Base-by-base conservation (phyloP, 2,329 filamentous ascomycete genomes). In the Aspergillus sp. region DNA sequence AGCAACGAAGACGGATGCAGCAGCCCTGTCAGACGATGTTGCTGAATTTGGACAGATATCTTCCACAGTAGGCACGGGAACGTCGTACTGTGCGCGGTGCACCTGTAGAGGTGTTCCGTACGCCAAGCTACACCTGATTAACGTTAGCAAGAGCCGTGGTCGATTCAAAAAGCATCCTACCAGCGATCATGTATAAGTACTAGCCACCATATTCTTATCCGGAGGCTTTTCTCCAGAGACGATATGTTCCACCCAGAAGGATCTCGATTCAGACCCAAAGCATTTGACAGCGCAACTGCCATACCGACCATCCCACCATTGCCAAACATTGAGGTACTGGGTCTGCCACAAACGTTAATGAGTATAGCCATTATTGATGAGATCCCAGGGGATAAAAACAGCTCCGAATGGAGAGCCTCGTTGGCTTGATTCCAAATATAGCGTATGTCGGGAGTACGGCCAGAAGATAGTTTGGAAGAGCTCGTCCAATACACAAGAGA, bases 351-450 rank as follows among this genome's bases (percentile, higher is more conserved):
- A 0, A 86, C 73, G 55, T 86, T 84, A 2, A 86, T 68, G 1
- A 85, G 67, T 6, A 82, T 78, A 1, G 82, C 78, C 4, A 80
- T 75, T 7, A 86, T 76, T 0, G 82, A 82, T 0, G 82, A 81
- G 47, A 85, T 77, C 0, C 82, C 80, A 0, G 83, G 82, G 0
- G 80, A 80, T 2, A 82, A 68, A 21, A 81, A 75, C 1, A 85
- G 73, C 44, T 86, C 83, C 0, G 81, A 84, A 59, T 83, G 80
- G 0, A 84, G 70, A 0, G 82, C 81, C 57, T 83, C 81, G 17
- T 76, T 80, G 2, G 82, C 81, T 19, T 82, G 76, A 43, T 85
- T 85, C 83, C 84, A 86, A 21, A 84, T 78, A 62, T 82, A 86
- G 8, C 80, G 78, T 19, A 75, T 73, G 61, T 86, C 83, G 0